Percentiles rank a stretch among this genome's conserved stretches.
Evolutionary conservation across 2,329 filamentous ascomycete species (phyloP).

Genomic region (Nemania abortiva): DNA sequence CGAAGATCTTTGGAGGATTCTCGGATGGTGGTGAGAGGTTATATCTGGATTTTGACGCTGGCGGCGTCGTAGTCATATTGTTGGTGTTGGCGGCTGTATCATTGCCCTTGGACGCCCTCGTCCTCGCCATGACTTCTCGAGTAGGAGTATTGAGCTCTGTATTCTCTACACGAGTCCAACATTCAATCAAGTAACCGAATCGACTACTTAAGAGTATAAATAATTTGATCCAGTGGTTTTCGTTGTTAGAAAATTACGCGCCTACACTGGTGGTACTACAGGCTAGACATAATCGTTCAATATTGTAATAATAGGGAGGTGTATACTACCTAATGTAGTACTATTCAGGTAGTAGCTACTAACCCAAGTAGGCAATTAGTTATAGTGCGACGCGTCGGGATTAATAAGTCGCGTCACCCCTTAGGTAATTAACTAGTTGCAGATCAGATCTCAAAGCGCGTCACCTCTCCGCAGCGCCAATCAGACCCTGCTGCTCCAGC

Average conservation of each 20-base stretch:
- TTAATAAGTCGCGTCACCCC: constrained; percentile 26
- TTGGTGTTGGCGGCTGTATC: constrained; percentile 48
- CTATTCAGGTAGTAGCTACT: not conserved
- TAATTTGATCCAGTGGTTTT: not conserved
- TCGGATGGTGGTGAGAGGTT: constrained; percentile 55
- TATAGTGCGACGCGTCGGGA: constrained; percentile 25
- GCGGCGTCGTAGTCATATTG: constrained; percentile 45
- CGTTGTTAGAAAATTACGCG: too few relatives aligned
- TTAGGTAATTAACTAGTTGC: too few relatives aligned
- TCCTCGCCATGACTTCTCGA: constrained; percentile 59
- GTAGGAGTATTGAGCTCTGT: not conserved
- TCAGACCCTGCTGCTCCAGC: not conserved
- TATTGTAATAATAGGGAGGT: too few relatives aligned
- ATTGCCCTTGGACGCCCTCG: constrained; percentile 60
- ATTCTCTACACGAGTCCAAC: not conserved
- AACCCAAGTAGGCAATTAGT: not conserved
- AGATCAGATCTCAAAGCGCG: constrained; percentile 25
- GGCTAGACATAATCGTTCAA: too few relatives aligned
- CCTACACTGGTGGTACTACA: too few relatives aligned
- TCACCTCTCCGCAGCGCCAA: constrained; percentile 21
- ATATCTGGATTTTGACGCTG: constrained; percentile 52
- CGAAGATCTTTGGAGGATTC: constrained; percentile 68
- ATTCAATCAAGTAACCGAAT: not conserved
- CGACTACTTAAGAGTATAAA: not conserved
- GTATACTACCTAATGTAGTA: too few relatives aligned